Base-by-base conservation (phyloP, 768 basidiomycete genomes). In the Tylopilus balloui region DNA sequence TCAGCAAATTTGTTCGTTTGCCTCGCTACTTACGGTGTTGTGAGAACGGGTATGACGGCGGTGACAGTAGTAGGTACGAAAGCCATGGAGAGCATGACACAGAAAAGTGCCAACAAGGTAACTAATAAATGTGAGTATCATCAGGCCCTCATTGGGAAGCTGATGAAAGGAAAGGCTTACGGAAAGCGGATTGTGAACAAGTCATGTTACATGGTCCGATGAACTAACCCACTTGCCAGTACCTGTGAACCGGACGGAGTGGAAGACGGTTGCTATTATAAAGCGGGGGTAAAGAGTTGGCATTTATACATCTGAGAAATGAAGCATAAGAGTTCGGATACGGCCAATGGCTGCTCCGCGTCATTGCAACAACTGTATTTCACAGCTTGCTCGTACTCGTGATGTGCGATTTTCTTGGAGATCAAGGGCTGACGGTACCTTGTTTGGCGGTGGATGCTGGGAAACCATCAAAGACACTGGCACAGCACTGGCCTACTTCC, bases 211-310 rank as follows among this genome's bases (percentile, higher is more conserved):
- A 45, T 4, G 10, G 27, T 27, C 27, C 32, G 20, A 6, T 12
- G 19, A 6, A 24, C 34, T 21, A 14, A 59, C 56, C 55, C 42
- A 60, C 58, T 45, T 17, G 34, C 54, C 54, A 53, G 34, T 34
- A 53, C 54, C 51, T 47, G 42, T 42, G 52, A 52, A 38, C 47
- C 54, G n/a, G 52, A 50, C 24, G 56, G 48, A 56, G 48, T 41
- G 43, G 31, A 45, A 47, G 19, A 27, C 34, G 51, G 45, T 50
- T 48, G 28, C n/a, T 19, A n/a, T n/a, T n/a, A n/a, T n/a, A 34
- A 45, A 47, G 19, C 12, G 15, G 7, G 42, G 23, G 21, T 7
- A 12, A 17, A 34, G 8, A 17, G 34, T 34, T 34, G 4, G n/a
- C 6, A n/a, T 34, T 34, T 34, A 34, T 34, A 9, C 34, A 34